Base-by-base conservation (phyloP, 1,284 basidiomycete genomes). In the Lignosus rhinocerotis region DNA sequence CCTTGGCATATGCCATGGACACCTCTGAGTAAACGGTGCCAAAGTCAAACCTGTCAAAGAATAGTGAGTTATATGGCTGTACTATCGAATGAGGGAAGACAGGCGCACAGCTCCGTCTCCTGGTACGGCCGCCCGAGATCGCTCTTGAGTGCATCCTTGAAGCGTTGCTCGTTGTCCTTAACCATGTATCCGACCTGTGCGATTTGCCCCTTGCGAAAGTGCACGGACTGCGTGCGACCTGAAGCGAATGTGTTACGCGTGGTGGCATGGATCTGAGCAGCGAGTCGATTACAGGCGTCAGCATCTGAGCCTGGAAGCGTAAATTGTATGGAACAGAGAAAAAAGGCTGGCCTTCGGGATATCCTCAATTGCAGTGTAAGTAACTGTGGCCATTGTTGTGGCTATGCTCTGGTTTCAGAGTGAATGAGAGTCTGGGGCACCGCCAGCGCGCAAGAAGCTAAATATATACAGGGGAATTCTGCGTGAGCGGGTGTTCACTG, bases 171-270 rank as follows among this genome's bases (percentile, higher is more conserved):
- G 68, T 91, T 89, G 71, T 91, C 89, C 64, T 87, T 77, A 63
- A 91, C n/a, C 63, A 89, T 72, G 67, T 90, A 88, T 12, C 76
- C 81, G 6, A 91, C 78, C 63, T 87, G 81, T 6, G 85, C 77
- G 11, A 91, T 76, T 70, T 89, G 87, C 46, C 82, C 80, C 71
- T 84, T 89, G 64, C 88, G 78, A 66, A 81, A 88, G 12, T 76
- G 78, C 45, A 90, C 76, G 14, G 81, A 74, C 66, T 75, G 83
- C 43, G 83, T 78, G 67, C 84, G 88, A 17, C 88, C 86, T 1
- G 80, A 75, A 46, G 72, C 72, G 72, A 88, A 90, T 1, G 77
- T 78, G 21, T 75, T 72, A 34, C 75, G 76, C 36, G 89, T 72
- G 55, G 78, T 76, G 21, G 74, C 71, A 43, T 83, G 81, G 51